Conservation (phyloP, 352 stramenopile genomes). For the Pythium oligandrum region DNA sequence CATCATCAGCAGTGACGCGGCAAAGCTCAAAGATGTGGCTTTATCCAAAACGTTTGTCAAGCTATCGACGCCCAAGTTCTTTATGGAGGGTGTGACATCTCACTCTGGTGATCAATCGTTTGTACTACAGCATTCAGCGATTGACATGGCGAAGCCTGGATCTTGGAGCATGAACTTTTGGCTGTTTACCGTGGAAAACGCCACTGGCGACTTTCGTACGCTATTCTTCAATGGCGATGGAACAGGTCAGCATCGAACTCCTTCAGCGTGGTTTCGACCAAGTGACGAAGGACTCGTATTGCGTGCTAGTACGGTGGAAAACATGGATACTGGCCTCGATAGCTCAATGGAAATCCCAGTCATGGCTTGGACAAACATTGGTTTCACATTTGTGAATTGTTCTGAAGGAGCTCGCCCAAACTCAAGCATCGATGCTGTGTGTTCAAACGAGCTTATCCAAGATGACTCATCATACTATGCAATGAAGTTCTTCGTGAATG, state of each 20-base stretch:
- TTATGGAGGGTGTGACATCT: constrained; percentile 41
- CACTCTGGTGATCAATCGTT: constrained; percentile 44
- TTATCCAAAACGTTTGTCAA: no score
- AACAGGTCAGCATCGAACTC: constrained; percentile 55
- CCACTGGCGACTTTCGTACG: constrained; percentile 55
- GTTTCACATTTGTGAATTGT: constrained; percentile 65
- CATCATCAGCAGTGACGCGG: no score
- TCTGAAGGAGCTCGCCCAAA: constrained; percentile 16
- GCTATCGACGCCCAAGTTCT: constrained; percentile 22
- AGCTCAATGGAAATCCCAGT: constrained; percentile 36
- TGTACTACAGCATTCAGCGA: constrained; percentile 31
- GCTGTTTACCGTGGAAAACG: constrained; percentile 47
- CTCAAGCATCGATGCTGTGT: constrained; percentile 6
- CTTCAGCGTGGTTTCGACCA: constrained; percentile 79
- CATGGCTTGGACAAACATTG: constrained; percentile 62
- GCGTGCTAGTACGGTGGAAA: constrained; percentile 52
- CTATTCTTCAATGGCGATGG: constrained; percentile 84
- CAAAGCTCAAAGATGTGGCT: no score
- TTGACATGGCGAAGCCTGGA: constrained; percentile 22
- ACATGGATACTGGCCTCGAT: constrained; percentile 57
- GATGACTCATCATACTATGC: constrained; percentile 33
- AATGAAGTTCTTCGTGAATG: constrained; percentile 58
- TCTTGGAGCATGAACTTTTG: constrained; percentile 72
- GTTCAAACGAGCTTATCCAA: not conserved
- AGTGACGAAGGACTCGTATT: constrained; percentile 55